Evolutionary conservation across 805 yeast genomes (phyloP), one percentile per base, ranked within the genome.

Genomic region (Lachancea cidri): DNA sequence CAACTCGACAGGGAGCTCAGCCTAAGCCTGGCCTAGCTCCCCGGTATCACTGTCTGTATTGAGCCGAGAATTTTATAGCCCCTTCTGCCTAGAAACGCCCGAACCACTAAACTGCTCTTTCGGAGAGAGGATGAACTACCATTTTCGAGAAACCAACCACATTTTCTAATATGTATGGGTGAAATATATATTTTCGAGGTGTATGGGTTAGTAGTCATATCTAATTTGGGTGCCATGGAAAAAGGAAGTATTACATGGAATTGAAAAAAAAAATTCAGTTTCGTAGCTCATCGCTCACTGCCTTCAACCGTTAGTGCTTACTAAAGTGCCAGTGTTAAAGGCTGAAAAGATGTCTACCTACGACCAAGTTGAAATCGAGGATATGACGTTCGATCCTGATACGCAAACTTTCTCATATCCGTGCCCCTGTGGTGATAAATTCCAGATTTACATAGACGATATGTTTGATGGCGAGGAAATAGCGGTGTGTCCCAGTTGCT

Each of bases 351-450:
- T 80, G 71, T 81, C 81, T 49, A 68, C 80, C 1, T 93, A 93
- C 65, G 98, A 93, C 64, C 94, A 93, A 60, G 81, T 93, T 42
- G 98, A 93, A 70, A 93, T 93, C 39, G 98, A 93, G 64, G 98
- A 93, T 62, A 89, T 93, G 80, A 81, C 88, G 2, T 93, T 78
- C 60, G 97, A 93, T 61, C 78, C 89, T 2, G 71, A 68, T n/a
- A 78, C 84, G 11, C 88, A 84, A 61, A 65, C 86, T 18, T 86
- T 89, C 65, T 83, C 87, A 38, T 91, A 89, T 55, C 98, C 98
- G 3, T 93, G 98, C 70, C 98, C 98, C 1, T 93, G 98, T 64
- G 98, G 98, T 7, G 98, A 93, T 63, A 73, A 80, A 56, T 93
- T 93, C 65, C 95, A 91, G 57, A 85, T 93, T 19, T 71, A 77